phyloP scores from a whole-genome alignment of 768 basidiomycete species.

The Pleurotus giganteus region DNA sequence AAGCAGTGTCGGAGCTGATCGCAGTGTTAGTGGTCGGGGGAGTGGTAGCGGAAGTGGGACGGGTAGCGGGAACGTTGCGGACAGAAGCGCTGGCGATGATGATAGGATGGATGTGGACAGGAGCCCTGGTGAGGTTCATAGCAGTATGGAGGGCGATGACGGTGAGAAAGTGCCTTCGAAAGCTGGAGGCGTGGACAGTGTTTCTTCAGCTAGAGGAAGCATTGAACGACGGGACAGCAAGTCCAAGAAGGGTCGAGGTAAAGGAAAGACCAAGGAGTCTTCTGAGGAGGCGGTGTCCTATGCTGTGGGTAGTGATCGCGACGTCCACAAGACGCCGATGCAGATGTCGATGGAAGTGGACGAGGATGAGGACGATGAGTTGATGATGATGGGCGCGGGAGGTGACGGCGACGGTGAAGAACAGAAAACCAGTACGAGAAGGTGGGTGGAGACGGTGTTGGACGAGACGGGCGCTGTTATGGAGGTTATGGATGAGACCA shows the following conservation, averaged over 20 bases:
- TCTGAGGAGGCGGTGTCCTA: slow-evolving; percentile 19
- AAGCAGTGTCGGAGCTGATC: background rate
- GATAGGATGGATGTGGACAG: slow-evolving; percentile 14
- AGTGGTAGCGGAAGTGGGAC: slow-evolving; percentile 6
- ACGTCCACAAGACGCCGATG: slow-evolving; percentile 8
- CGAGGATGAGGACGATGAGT: slow-evolving; percentile 7
- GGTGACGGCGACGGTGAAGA: slow-evolving; percentile 10
- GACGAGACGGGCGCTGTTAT: slow-evolving; percentile 23
- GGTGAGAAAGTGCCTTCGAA: background rate
- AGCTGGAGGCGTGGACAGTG: background rate
- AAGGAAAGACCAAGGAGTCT: slow-evolving; percentile 22
- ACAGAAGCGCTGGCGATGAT: slow-evolving; percentile 10
- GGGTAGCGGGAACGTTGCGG: slow-evolving; percentile 7
- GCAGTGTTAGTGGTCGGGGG: background rate
- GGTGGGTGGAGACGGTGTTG: slow-evolving; percentile 45
- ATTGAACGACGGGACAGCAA: background rate
- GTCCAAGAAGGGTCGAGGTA: slow-evolving; percentile 26
- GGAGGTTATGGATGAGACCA: background rate
- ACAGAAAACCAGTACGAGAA: slow-evolving; percentile 29
- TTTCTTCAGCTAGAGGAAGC: background rate
- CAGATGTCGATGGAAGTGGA: slow-evolving; percentile 26
- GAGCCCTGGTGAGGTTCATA: background rate
- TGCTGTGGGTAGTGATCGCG: slow-evolving; percentile 12
- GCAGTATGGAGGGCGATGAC: background rate
- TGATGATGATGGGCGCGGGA: background rate